Base-by-base conservation (phyloP, 2,329 filamentous ascomycete genomes). In the Aspergillus novoparasiticus region DNA sequence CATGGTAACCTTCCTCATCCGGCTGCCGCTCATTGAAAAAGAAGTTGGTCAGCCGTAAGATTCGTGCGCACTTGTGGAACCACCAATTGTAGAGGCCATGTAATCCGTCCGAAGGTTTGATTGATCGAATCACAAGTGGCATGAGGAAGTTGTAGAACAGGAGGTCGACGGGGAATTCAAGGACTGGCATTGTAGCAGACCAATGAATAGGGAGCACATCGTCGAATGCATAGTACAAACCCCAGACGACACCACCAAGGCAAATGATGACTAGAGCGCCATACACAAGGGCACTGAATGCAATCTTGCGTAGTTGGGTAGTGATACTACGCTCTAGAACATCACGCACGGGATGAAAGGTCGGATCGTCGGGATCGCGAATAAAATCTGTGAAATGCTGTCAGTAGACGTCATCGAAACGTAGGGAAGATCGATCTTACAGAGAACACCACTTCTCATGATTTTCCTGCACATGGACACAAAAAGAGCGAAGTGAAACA, bases 381-480 rank as follows among this genome's bases (percentile, higher is more conserved):
- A 99, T 99, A 77, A 99, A 99, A 81, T 97, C 90, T 92, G 30
- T 57, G 9, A 11, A 39, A 41, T 26, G 48, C 57, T 23, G 62
- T 62, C 57, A 65, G 61, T 23, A 58, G 10, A 10, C 57, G 4
- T 34, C 6, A 12, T 41, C 53, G 10, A 55, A 19, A 59, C 26
- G 21, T 67, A 59, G 67, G 62, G 12, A 58, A 32, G 48, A 12
- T 55, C 4, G 0, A 51, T 85, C 89, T 86, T 83, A 92, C 90
- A 98, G 63, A 99, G 83, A 46, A 99, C 95, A 58, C 95, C 95
- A 69, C 89, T 93, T 66, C 95, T 90, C 90, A 99, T 92, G 63
- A 98, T 97, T 81, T 97, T 97, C 66, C 95, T 90, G 79, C 95
- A 99, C 94, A 99, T 98, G 61, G 94, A 96, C 21, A 99, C 95